These are phyloP conservation scores for Mucor plumbeus DNA, from an alignment of 371 early-diverging fungal genomes.

Conservation along the genomic window DNA sequence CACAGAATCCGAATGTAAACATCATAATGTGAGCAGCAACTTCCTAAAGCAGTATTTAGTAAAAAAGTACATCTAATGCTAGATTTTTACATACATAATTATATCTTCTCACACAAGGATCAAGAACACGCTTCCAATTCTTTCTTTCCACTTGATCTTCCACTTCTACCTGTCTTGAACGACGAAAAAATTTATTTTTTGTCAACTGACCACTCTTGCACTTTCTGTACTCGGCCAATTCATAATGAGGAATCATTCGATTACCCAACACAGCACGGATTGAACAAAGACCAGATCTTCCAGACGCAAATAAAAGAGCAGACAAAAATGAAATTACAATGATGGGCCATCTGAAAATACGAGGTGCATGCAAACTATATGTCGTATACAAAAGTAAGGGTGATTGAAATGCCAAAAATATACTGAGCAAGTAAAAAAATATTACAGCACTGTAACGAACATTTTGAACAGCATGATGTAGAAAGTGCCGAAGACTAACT, in stretches of 20 bases:
- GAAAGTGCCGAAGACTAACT: not conserved
- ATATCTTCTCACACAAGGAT: not conserved
- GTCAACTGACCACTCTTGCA: not conserved
- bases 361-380: constrained; percentile 5
- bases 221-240: not conserved
- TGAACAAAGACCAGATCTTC: not conserved
- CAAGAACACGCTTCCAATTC: not conserved
- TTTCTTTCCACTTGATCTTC: constrained; percentile 1
- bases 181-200: constrained; percentile 3
- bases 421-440: not conserved
- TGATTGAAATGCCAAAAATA: not conserved
- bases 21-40: constrained; percentile 6
- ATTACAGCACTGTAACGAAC: not conserved
- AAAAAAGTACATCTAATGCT: not conserved
- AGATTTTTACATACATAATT: not conserved
- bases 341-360: not conserved
- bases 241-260: not conserved
- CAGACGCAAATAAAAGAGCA: not conserved
- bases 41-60: not conserved
- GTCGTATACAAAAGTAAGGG: not conserved
- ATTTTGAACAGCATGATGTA: constrained; percentile 1
- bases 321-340: not conserved
- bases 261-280: not conserved
- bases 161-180: not conserved
- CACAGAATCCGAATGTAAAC: not conserved